Evolutionary conservation across 257 asterid genomes (phyloP), one percentile per base, ranked within the genome.

Genomic region (Verbascum thapsus): DNA sequence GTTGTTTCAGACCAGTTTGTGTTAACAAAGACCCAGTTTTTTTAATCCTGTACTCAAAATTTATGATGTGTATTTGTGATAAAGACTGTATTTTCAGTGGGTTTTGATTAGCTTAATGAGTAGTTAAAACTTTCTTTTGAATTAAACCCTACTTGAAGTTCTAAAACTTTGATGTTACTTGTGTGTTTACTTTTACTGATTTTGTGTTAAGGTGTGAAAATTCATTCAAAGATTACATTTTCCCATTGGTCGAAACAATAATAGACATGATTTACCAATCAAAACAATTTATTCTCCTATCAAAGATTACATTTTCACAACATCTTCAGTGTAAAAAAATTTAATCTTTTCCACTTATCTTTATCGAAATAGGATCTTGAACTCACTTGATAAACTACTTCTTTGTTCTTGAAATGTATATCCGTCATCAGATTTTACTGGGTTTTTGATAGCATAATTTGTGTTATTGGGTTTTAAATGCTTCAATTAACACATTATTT

Each of bases 71-170:
- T 37, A 4, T 40, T 40, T 20, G 15, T 67, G 52, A 44, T 61
- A 47, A 50, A 65, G 41, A 41, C 58, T 20, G 12, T 17, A 8
- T 40, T 62, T 68, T 61, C 56, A 23, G 5, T 10, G 8, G 50
- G 0, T 56, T 51, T 54, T 13, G 30, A 5, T 32, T 43, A 7
- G 2, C 20, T 34, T 47, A 26, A 30, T 26, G 42, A 23, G 15
- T 42, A 7, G 38, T 11, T 43, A 22, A 18, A 17, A 3, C 15
- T 22, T 65, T 16, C 13, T 17, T 10, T 20, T 7, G 13, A 52
- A 32, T 23, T 18, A 26, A 1, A 18, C 58, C 34, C 20, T 23
- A 59, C 10, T 32, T 53, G 45, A 54, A 34, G 4, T 4, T 34
- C 4, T 22, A 13, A 41, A 35, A 42, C 15, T 26, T 34, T 42